phyloP scores from a whole-genome alignment of 495 filamentous ascomycete species.

The Penicillium taxi region DNA sequence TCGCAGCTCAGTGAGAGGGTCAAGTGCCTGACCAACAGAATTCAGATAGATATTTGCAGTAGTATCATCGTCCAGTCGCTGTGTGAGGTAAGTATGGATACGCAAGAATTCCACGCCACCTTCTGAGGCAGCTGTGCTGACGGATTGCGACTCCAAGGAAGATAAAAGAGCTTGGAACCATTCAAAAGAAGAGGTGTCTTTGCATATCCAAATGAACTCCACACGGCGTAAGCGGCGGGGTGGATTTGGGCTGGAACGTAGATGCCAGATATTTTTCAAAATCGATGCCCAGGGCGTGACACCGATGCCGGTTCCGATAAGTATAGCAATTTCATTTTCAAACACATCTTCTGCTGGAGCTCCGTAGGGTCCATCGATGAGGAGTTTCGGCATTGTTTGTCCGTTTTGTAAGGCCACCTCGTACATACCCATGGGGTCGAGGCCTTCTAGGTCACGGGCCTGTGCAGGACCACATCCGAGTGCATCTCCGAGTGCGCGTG shows the following conservation, averaged over 20 bases:
- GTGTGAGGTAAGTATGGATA: slow-evolving; percentile 97
- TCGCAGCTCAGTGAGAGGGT: slow-evolving; percentile 87
- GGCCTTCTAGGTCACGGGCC: slow-evolving; percentile 72
- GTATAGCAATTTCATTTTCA: slow-evolving; percentile 94
- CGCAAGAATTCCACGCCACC: slow-evolving; percentile 79
- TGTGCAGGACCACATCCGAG: slow-evolving; percentile 84
- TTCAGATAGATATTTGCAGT: slow-evolving; percentile 96
- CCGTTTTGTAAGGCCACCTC: slow-evolving; percentile 94
- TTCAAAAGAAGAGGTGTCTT: slow-evolving; percentile 91
- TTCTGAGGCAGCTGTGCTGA: slow-evolving; percentile 57
- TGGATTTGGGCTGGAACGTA: slow-evolving; percentile 76
- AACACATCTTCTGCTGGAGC: slow-evolving; percentile 90
- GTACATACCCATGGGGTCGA: slow-evolving; percentile 96
- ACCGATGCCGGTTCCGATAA: slow-evolving; percentile 96
- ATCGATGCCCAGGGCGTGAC: slow-evolving; percentile 97
- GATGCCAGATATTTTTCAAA: slow-evolving; percentile 97
- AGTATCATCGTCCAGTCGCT: slow-evolving; percentile 82
- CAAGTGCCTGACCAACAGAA: slow-evolving; percentile 74
- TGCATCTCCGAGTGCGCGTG: slow-evolving; percentile 77
- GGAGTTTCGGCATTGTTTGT: slow-evolving; percentile 76
- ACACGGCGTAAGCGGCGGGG: slow-evolving; percentile 84
- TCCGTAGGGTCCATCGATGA: slow-evolving; percentile 93
- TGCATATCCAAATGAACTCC: slow-evolving; percentile 99
- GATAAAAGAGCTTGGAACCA: slow-evolving; percentile 96
- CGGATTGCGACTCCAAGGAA: slow-evolving; percentile 81